Evolutionary conservation across 306 rosid species (phyloP).

Genomic region (Senna tora): DNA sequence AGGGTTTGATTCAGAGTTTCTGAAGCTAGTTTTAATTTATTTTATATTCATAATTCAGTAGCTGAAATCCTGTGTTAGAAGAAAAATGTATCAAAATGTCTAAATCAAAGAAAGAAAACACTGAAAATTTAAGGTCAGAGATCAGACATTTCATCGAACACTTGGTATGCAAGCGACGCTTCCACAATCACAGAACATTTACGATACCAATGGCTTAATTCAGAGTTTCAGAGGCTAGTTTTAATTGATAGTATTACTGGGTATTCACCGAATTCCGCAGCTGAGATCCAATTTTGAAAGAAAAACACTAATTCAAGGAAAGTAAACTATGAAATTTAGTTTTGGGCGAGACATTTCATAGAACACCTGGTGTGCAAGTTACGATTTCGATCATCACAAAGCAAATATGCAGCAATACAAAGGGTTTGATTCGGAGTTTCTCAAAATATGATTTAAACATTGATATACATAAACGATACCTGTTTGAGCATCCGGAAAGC

Average conservation of each 20-base stretch:
- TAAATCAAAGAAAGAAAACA: neutral
- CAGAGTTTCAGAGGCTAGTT: no score
- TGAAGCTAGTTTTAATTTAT: neutral
- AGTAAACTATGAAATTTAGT: neutral
- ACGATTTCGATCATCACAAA: neutral
- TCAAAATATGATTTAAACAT: neutral
- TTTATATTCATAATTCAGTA: conserved; percentile 14
- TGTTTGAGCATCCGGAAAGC: conserved; percentile 57
- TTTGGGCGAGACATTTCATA: neutral
- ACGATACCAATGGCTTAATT: neutral
- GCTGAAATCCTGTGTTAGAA: conserved; percentile 55
- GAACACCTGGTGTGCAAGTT: neutral
- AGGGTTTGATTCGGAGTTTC: neutral
- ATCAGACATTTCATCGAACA: conserved; percentile 44
- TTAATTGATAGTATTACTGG: no score
- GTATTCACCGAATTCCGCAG: no score
- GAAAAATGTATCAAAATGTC: neutral
- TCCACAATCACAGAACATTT: neutral
- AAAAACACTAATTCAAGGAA: neutral
- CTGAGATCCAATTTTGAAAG: no score
- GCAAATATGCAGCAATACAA: neutral
- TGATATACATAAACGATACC: conserved; percentile 41
- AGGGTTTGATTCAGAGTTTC: neutral
- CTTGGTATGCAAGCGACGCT: conserved; percentile 5
- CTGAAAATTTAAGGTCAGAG: neutral